Conservation (phyloP, 495 filamentous ascomycete species). For the Penicillium crystallinum region DNA sequence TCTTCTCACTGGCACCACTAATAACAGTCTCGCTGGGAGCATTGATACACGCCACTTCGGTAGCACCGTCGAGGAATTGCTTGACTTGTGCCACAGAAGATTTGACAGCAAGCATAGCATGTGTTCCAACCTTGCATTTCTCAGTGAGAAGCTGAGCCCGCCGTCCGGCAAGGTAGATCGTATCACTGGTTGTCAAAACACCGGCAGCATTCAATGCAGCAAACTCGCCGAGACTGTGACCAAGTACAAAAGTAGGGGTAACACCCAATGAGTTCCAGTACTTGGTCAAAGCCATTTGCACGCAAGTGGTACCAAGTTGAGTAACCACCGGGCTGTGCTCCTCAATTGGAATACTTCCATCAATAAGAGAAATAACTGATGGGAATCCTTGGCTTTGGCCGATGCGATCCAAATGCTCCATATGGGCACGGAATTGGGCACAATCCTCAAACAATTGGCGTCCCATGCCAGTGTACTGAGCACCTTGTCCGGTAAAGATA, state of each 20-base stretch:
- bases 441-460: conserved; percentile 63
- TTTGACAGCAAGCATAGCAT: conserved; percentile 53
- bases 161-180: conserved; percentile 73
- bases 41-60: conserved; percentile 52
- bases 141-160: conserved; percentile 71
- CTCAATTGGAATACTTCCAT: conserved; percentile 38
- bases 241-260: conserved; percentile 68
- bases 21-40: conserved; percentile 47
- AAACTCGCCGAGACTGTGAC: conserved; percentile 86
- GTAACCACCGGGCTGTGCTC: conserved; percentile 67
- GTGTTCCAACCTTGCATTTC: conserved; percentile 65
- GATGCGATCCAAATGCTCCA: conserved; percentile 66
- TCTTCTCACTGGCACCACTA: conserved; percentile 40
- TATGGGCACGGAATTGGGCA: conserved; percentile 61
- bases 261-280: conserved; percentile 79
- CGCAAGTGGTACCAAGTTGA: conserved; percentile 70
- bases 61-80: conserved; percentile 21
- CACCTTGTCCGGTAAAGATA: conserved; percentile 57
- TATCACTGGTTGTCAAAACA: conserved; percentile 71
- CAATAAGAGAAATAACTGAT: conserved; percentile 61
- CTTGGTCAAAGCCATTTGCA: conserved; percentile 81
- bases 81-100: conserved; percentile 31
- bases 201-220: conserved; percentile 79
- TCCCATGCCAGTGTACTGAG: conserved; percentile 59
- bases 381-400: conserved; percentile 63